Evolutionary conservation across 495 filamentous ascomycete species (phyloP).

Genomic region (Diplogelasinospora grovesii): DNA sequence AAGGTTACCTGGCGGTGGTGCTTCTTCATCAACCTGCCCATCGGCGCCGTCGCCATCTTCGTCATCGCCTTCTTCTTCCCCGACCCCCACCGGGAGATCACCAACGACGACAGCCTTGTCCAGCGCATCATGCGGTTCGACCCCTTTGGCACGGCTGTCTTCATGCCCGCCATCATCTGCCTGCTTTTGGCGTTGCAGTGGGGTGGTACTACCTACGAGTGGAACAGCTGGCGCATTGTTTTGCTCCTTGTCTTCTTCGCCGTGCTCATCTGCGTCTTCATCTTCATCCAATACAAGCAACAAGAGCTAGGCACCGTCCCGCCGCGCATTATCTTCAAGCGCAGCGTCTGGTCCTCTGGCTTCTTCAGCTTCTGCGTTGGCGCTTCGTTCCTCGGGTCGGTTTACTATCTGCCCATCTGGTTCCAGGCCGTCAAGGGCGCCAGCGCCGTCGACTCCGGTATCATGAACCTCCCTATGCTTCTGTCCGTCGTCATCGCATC

Average conservation of each 20-base stretch:
- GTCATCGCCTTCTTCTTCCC: conserved; percentile 57
- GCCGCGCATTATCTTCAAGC: conserved; percentile 59
- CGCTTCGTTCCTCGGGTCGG: conserved; percentile 58
- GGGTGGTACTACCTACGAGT: conserved; percentile 67
- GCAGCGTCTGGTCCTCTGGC: conserved; percentile 53
- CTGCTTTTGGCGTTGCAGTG: conserved; percentile 78
- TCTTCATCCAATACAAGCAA: conserved; percentile 52
- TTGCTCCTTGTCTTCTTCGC: conserved; percentile 64
- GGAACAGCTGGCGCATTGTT: conserved; percentile 62
- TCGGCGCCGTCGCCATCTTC: conserved; percentile 58
- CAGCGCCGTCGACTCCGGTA: conserved; percentile 62
- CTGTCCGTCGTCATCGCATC: conserved; percentile 54
- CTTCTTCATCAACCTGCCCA: conserved; percentile 71
- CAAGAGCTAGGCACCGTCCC: conserved; percentile 67
- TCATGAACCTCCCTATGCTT: conserved; percentile 70
- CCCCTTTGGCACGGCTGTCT: conserved; percentile 55
- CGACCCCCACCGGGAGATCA: conserved; percentile 28
- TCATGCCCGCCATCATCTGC: conserved; percentile 66
- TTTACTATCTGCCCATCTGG: conserved; percentile 78
- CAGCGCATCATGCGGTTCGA: conserved; percentile 57
- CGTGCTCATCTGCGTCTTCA: conserved; percentile 57
- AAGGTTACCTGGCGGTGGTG: conserved; percentile 72
- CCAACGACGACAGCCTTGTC: conserved; percentile 35
- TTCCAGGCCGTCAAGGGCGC: conserved; percentile 79
- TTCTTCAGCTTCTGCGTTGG: conserved; percentile 52